Evolutionary conservation across 768 basidiomycete species (phyloP).

Genomic region (Phlebiopsis gigantea): DNA sequence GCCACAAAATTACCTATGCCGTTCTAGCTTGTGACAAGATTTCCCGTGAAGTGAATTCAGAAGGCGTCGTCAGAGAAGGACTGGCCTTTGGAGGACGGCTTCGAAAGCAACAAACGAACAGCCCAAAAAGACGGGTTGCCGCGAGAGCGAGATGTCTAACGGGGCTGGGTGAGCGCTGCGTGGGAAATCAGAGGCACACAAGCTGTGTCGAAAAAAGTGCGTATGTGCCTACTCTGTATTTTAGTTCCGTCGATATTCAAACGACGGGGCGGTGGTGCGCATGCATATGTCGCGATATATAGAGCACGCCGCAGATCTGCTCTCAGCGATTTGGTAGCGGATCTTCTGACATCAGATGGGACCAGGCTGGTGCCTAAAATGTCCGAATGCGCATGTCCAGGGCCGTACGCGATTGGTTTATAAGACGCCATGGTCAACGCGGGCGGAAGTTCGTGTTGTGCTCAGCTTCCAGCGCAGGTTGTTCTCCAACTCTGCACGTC

Average conservation of each 20-base stretch:
- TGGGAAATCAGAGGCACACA: background rate
- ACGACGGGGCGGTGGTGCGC: background rate
- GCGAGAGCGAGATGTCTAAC: background rate
- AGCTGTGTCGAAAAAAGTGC: background rate
- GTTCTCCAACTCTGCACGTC: background rate
- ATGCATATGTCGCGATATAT: too few relatives aligned
- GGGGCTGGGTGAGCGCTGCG: background rate
- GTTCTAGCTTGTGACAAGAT: background rate
- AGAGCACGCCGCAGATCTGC: background rate
- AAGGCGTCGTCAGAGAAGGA: background rate
- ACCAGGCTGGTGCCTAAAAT: conserved; percentile 5
- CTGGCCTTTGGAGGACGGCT: background rate
- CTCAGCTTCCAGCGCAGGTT: background rate
- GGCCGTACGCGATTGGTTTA: conserved; percentile 2
- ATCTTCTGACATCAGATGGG: conserved; percentile 9
- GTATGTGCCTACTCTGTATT: background rate
- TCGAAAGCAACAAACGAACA: conserved; percentile 7
- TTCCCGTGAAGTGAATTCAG: background rate
- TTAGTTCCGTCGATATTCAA: conserved; percentile 2
- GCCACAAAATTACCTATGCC: background rate
- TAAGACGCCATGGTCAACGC: background rate
- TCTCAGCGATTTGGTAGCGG: background rate
- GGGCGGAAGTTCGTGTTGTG: background rate
- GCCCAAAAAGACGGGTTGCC: conserved; percentile 3
- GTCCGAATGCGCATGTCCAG: background rate